Evolutionary conservation across 208 protist genomes (phyloP), one percentile per base, ranked within the genome.

Genomic region (Trypanosoma vivax): DNA sequence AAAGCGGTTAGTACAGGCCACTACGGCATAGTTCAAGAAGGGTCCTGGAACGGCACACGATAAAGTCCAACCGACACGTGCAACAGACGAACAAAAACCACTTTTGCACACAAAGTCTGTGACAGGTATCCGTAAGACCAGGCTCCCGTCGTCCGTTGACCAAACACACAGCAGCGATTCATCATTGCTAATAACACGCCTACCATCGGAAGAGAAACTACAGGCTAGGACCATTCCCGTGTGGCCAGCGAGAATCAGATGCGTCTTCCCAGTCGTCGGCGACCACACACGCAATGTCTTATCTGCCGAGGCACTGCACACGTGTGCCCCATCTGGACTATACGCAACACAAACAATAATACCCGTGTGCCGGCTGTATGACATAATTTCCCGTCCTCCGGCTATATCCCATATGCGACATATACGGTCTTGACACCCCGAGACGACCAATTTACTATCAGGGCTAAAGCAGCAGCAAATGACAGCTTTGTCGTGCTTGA

Each of bases 391-490:
- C 64, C 68, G 64, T 5, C 75, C 84, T 0, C 62, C 62, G 25
- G 65, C 58, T 5, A 77, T 88, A 38, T 87, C 82, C 83, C 84
- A 95, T 16, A 95, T 34, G 3, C 85, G 82, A 63, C 88, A 95
- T 6, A 89, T 60, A 25, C 83, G 79, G 65, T 95, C 88, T 45
- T 95, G 85, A 50, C 84, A 95, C 5, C 88, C 88, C 38, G 82
- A 87, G 13, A 86, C 83, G 5, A 95, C 46, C 38, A 68, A 77
- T 51, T 84, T 88, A 64, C 79, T 84, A 49, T 95, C 85, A 2
- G 81, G 79, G n/a, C 65, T 65, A 56, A 95, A 95, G 55, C 74
- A 76, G 54, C 88, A 95, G 65, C 88, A 95, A 50, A 95, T 92
- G 18, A 92, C 85, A 24, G 90, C 83, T 54, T 88, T 89, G 7